These are phyloP conservation scores for Chrysanthemum makinoi DNA, from an alignment of 129 eudicot species.

Conservation along the genomic window DNA sequence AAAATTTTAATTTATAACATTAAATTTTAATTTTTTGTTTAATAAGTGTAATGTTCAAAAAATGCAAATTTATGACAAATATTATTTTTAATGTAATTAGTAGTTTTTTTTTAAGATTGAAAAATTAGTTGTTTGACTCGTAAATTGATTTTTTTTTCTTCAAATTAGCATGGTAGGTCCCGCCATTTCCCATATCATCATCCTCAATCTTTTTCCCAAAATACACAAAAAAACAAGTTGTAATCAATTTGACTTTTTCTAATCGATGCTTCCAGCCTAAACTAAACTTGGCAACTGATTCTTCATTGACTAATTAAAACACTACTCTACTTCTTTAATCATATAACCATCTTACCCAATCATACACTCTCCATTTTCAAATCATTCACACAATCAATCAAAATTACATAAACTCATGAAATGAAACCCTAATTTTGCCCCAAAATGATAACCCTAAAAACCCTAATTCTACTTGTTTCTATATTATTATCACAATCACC, in stretches of 20 bases:
- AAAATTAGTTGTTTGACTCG: no score
- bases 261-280: neutral
- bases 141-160: no score
- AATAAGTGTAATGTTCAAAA: no score
- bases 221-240: neutral
- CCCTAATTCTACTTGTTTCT: neutral
- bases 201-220: no score
- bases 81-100: no score
- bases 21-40: no score
- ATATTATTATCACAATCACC: conserved; percentile 11
- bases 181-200: no score
- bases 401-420: neutral
- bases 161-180: no score
- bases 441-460: neutral
- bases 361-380: neutral
- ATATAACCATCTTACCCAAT: neutral
- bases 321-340: neutral
- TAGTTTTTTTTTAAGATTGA: no score
- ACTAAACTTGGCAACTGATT: neutral
- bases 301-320: neutral
- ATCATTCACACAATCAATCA: neutral
- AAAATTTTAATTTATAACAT: no score
- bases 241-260: neutral
- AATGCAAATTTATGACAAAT: no score
- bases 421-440: neutral